Evolutionary conservation across 495 filamentous ascomycete species (phyloP).

Genomic region (Zalerion maritima): DNA sequence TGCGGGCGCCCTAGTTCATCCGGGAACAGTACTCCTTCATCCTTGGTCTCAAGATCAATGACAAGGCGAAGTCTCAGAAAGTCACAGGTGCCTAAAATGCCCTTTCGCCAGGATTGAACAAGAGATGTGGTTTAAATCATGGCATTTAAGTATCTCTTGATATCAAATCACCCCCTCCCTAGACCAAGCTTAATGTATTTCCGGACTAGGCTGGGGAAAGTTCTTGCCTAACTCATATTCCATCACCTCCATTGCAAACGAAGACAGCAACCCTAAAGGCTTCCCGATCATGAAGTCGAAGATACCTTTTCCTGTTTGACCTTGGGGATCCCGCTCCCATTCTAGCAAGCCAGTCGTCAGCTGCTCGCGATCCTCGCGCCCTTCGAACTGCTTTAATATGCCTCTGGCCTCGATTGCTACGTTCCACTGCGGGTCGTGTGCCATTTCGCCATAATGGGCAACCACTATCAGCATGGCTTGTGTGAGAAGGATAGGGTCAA

Average conservation of each 20-base stretch:
- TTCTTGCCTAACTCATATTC: constrained; percentile 22
- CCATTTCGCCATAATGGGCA: constrained; percentile 15
- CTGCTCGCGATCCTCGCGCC: constrained; percentile 18
- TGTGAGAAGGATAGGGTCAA: constrained; percentile 27
- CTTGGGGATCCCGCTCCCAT: constrained; percentile 21
- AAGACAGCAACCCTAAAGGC: constrained; percentile 19
- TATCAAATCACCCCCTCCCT: no score
- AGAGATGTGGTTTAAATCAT: no score
- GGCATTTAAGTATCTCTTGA: no score
- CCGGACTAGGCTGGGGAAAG: no score
- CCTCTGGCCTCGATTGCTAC: constrained; percentile 18
- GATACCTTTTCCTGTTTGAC: constrained; percentile 16
- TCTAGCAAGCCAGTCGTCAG: constrained; percentile 18
- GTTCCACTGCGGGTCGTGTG: constrained; percentile 20
- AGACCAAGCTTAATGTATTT: no score
- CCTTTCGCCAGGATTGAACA: no score
- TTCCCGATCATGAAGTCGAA: constrained; percentile 22
- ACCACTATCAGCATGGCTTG: constrained; percentile 22
- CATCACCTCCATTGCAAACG: constrained; percentile 20
- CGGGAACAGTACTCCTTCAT: no score
- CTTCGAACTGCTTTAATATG: constrained; percentile 23
- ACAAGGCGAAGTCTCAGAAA: no score
- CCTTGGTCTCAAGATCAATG: no score
- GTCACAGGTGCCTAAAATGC: no score
- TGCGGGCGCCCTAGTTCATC: no score